These are phyloP conservation scores for Xylaria cubensis DNA, from an alignment of 495 filamentous ascomycete genomes.

Conservation along the genomic window DNA sequence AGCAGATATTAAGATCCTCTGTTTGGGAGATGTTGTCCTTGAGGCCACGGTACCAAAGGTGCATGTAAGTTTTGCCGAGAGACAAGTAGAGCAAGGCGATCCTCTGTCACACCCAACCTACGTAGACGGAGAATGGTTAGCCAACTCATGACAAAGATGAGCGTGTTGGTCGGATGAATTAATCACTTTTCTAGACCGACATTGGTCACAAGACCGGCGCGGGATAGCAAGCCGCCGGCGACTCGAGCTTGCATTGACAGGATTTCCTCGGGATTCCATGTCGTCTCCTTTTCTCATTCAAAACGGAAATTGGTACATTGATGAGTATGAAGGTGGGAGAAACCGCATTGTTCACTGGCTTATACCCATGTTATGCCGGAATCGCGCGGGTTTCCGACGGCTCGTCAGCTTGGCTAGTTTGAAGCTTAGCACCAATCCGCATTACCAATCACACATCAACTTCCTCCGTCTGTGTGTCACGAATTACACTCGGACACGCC, in stretches of 20 bases:
- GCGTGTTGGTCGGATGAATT: neutral
- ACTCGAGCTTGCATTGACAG: constrained; percentile 10
- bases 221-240: constrained; percentile 4
- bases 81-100: constrained; percentile 38
- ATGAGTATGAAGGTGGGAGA: neutral
- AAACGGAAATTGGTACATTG: neutral
- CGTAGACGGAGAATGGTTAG: neutral
- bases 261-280: constrained; percentile 23
- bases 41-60: constrained; percentile 36
- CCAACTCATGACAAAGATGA: neutral
- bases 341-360: neutral
- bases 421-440: neutral
- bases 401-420: neutral
- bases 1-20: constrained; percentile 39
- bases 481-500: neutral
- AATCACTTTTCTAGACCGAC: constrained; percentile 40
- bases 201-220: constrained; percentile 57
- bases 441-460: constrained; percentile 17
- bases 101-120: constrained; percentile 38
- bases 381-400: constrained; percentile 19
- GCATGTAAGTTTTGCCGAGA: constrained; percentile 33
- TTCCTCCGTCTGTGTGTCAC: neutral
- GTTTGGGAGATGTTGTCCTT: constrained; percentile 29
- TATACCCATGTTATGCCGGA: neutral
- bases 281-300: constrained; percentile 5